These are phyloP conservation scores for Lepidium sativum DNA, from an alignment of 345 rosid species.

Conservation along the genomic window DNA sequence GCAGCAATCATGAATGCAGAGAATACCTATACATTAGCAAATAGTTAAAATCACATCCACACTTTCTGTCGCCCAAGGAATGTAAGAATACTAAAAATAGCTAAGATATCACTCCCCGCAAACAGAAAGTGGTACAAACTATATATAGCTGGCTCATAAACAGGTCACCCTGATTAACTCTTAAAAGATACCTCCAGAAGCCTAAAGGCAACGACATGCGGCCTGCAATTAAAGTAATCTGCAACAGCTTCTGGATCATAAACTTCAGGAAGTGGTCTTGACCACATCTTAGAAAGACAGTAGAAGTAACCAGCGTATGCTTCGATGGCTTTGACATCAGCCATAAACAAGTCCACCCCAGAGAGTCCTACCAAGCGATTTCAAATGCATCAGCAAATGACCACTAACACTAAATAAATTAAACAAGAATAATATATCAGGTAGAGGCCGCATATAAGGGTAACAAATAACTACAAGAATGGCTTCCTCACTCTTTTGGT, in stretches of 20 bases:
- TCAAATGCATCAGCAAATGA: constrained; percentile 12
- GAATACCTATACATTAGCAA: constrained; percentile 45
- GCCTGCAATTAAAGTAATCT: constrained; percentile 81
- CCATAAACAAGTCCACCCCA: constrained; percentile 79
- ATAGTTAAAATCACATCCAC: constrained; percentile 8
- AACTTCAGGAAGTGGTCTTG: constrained; percentile 84
- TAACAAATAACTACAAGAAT: neutral
- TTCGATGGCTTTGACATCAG: constrained; percentile 88
- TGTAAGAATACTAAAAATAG: neutral
- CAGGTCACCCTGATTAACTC: constrained; percentile 4
- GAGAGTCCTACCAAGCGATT: constrained; percentile 46
- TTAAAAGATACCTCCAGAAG: constrained; percentile 63
- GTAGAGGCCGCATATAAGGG: neutral
- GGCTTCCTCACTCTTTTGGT: neutral
- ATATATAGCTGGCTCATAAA: neutral
- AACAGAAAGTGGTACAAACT: neutral
- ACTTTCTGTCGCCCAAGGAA: neutral
- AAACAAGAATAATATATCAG: neutral
- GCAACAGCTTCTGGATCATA: constrained; percentile 66
- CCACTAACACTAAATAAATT: neutral
- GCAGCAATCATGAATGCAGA: constrained; percentile 61
- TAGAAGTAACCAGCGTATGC: constrained; percentile 61
- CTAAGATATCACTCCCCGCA: neutral
- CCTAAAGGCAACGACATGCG: constrained; percentile 76
- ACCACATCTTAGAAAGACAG: constrained; percentile 60